Base-by-base conservation (phyloP, 257 asterid genomes). In the Striga asiatica region DNA sequence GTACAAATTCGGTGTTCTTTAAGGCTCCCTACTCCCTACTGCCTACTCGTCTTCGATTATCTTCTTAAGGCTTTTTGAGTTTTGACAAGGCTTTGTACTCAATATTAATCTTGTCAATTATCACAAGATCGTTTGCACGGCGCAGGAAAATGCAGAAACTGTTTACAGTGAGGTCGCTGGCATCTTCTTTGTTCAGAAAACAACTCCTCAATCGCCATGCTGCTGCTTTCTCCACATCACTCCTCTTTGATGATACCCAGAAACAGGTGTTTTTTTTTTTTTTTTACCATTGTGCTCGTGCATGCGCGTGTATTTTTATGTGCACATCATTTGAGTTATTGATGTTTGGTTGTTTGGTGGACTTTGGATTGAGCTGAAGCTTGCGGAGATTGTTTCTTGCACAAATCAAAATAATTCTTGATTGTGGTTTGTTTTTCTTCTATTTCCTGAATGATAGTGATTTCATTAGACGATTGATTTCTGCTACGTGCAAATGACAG, bases 191-290 rank as follows among this genome's bases (percentile, higher is more conserved):
- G 53, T 53, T 76, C 54, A 69, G 54, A 37, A 76, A 42, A 37
- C 68, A 68, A 34, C 21, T 69, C 62, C 72, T 23, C 23, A 74
- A 23, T 57, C 74, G 23, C 24, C 75, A 28, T 20, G 62, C 58
- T 18, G 88, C 93, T 62, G 74, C 75, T 63, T 83, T 81, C 77
- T 73, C 88, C 48, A 81, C 95, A 25, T 83, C 98, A 8, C 70
- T 84, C 62, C 78, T 88, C 54, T 85, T 86, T 22, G 96, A 86
- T 59, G 96, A 91, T 41, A 84, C 95, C 58, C 94, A 80, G 71
- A 78, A 67, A 49, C 98, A 91, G 95, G 96, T 91, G 16, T 5
- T 5, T 16, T 50, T 14, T 3, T 11, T 11, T 35, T 35, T 32
- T 32, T 32, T 2, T 25, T 38, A 6, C 46, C 20, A 20, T 41